A percentile compares a stretch with the other conserved stretches of the same genome.
These are phyloP conservation scores for Ophiostoma himal-ulmi DNA, from an alignment of 2,329 filamentous ascomycete genomes.

Conservation along the genomic window DNA sequence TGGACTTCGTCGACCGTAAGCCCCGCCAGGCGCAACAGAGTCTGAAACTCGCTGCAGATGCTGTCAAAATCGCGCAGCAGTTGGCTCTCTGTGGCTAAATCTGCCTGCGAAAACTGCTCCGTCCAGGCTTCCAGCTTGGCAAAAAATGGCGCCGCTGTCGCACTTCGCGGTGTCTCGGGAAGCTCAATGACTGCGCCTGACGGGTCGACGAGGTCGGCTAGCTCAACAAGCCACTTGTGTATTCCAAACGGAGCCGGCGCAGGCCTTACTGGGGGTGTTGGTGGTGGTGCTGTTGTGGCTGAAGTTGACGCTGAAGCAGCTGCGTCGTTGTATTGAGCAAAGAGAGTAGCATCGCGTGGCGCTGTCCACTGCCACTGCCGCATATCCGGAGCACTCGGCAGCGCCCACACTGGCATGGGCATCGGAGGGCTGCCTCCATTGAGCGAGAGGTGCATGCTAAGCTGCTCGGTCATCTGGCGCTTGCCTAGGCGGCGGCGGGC, in stretches of 20 bases:
- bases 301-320: not conserved
- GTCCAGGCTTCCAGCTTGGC: slow-evolving; percentile 20
- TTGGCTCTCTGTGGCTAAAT: not conserved
- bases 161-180: slow-evolving; percentile 10
- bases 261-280: not conserved
- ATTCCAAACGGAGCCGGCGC: slow-evolving; percentile 16
- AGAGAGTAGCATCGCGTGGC: slow-evolving; percentile 33
- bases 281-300: not conserved
- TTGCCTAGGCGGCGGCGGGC: slow-evolving; percentile 48
- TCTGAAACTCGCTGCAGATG: slow-evolving; percentile 22
- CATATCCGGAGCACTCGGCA: slow-evolving; percentile 41
- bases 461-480: slow-evolving; percentile 49
- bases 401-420: slow-evolving; percentile 40
- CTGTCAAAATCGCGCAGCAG: slow-evolving; percentile 12
- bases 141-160: slow-evolving; percentile 17
- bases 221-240: slow-evolving; percentile 23
- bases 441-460: slow-evolving; percentile 36
- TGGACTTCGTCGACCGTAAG: slow-evolving; percentile 22
- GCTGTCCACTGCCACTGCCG: slow-evolving; percentile 49
- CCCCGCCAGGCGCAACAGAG: slow-evolving; percentile 22
- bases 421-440: not conserved
- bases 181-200: not conserved
- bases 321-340: slow-evolving; percentile 20
- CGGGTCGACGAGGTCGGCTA: not conserved
- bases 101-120: not conserved